Evolutionary conservation across 768 basidiomycete genomes (phyloP).

Genomic region (Astraeus odoratus): DNA sequence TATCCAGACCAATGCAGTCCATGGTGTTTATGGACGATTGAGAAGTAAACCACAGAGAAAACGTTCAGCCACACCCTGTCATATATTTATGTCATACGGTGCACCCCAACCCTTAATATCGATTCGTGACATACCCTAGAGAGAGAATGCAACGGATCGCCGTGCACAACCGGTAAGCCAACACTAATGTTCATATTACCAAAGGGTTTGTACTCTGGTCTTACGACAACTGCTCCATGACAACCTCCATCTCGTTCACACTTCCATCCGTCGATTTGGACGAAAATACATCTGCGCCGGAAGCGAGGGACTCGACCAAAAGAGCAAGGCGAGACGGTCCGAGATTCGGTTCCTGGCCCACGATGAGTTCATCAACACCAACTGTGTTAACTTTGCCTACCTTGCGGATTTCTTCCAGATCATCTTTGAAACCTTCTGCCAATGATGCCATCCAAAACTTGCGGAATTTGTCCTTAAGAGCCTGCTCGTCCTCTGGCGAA

Average conservation of each 20-base stretch:
- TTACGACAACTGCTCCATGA: constrained; percentile 36
- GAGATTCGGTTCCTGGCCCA: constrained; percentile 55
- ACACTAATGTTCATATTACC: too few species aligned
- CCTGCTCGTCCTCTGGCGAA: constrained; percentile 38
- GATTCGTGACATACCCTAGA: too few species aligned
- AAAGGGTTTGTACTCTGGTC: too few species aligned
- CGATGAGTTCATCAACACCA: not conserved
- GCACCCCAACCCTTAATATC: too few species aligned
- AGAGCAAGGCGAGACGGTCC: constrained; percentile 60
- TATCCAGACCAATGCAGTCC: too few species aligned
- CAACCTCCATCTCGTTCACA: constrained; percentile 71
- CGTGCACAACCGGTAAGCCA: too few species aligned
- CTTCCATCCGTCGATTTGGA: constrained; percentile 30
- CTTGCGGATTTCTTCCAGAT: constrained; percentile 79
- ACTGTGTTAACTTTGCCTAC: too few species aligned
- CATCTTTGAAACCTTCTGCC: constrained; percentile 75
- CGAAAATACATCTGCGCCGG: constrained; percentile 68
- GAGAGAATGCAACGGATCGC: too few species aligned
- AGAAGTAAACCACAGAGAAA: too few species aligned
- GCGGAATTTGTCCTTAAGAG: constrained; percentile 60
- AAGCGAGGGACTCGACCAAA: constrained; percentile 76
- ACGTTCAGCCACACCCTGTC: too few species aligned
- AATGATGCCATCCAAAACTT: constrained; percentile 86
- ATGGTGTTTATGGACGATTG: too few species aligned
- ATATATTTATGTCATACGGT: too few species aligned